Base-by-base conservation (phyloP, 2,329 filamentous ascomycete species). In the Alternaria gansuensis region DNA sequence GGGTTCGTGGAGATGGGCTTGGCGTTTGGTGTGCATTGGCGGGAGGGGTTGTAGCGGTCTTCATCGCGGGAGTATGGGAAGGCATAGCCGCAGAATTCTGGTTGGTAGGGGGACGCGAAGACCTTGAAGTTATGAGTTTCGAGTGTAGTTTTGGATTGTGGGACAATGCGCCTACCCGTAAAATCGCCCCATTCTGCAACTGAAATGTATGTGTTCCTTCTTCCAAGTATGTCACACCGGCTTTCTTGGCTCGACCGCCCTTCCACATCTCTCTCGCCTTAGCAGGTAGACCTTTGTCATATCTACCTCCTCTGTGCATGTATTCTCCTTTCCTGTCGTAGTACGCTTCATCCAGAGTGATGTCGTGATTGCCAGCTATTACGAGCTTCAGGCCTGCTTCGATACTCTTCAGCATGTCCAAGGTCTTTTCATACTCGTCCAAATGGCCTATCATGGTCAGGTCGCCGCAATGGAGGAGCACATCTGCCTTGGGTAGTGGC, bases 391-490 rank as follows among this genome's bases (percentile, higher is more conserved):
- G 71, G 8, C 82, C 80, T 2, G 85, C 85, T 13, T 83, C 75
- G 34, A 85, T 80, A 1, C 66, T 65, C 11, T 75, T 72, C 6
- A 88, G 77, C 74, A 85, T 79, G 5, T 78, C 66, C 13, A 87
- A 66, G 2, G 82, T 80, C 10, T 66, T 59, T 29, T 79, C 67
- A 65, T 86, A 84, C 66, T 87, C 83, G 13, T 70, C 40, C 10
- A 79, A 55, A 10, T 75, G 74, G 5, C 85, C 84, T 34, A 80
- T 74, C 70, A 80, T 82, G 9, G 85, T 88, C 37, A 88, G 74
- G 72, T 88, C 86, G 51, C 86, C 86, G 58, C 83, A 83, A 68
- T 88, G 85, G 4, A 88, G 77, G 14, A 86, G 77, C 23, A 88
- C 78, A 67, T 87, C 82, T 34, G 81, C 80, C 46, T 71, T 65